phyloP scores from a whole-genome alignment of 495 filamentous ascomycete species.

The Chaetomidium leptoderma region DNA sequence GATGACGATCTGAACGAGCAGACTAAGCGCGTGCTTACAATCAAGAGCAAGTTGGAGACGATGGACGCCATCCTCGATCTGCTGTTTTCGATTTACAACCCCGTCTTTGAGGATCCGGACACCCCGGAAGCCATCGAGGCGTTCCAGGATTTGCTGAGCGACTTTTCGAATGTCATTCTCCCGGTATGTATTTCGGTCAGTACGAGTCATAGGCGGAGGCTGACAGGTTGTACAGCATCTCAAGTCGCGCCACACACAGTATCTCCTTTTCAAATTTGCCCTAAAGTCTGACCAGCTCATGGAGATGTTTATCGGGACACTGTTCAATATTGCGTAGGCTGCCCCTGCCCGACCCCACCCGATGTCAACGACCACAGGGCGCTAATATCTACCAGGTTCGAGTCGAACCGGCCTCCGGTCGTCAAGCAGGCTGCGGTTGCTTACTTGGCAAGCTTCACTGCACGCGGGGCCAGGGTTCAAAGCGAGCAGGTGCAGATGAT shows the following conservation, averaged over 20 bases:
- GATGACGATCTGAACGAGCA: conserved; percentile 48
- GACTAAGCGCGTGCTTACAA: conserved; percentile 49
- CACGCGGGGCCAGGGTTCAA: conserved; percentile 75
- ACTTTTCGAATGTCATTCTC: conserved; percentile 80
- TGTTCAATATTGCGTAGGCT: conserved; percentile 53
- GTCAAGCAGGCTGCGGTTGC: conserved; percentile 77
- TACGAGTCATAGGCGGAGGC: background rate
- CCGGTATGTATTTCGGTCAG: conserved; percentile 67
- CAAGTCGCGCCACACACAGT: conserved; percentile 34
- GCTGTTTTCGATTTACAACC: conserved; percentile 76
- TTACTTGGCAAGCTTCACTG: conserved; percentile 83
- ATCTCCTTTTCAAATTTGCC: conserved; percentile 81
- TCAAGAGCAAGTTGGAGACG: conserved; percentile 80
- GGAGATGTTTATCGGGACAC: conserved; percentile 74
- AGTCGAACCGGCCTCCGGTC: conserved; percentile 57
- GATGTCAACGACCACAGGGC: background rate
- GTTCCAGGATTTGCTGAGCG: conserved; percentile 70
- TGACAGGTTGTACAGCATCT: conserved; percentile 22
- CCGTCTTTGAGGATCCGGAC: conserved; percentile 57
- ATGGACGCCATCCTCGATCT: conserved; percentile 89
- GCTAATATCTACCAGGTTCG: conserved; percentile 32
- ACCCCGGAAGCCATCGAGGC: conserved; percentile 45
- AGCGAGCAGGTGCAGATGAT: conserved; percentile 70
- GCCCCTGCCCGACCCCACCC: too few relatives aligned
- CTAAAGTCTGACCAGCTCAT: conserved; percentile 69